Conservation (phyloP, 23 red algal species). For the Gracilaria gracilis region DNA sequence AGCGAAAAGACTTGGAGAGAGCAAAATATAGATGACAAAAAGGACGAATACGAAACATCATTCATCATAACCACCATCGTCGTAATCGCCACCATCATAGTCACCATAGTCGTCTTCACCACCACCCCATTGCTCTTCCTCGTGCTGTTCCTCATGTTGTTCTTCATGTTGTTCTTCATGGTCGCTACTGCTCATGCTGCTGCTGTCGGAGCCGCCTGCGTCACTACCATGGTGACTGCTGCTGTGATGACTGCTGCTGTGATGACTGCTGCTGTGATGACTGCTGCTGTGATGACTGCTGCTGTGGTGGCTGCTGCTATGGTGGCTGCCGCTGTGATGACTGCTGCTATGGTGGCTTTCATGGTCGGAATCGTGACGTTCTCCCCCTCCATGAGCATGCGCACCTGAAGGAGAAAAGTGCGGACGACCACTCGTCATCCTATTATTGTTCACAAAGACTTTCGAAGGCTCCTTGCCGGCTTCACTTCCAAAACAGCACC, state of each 20-base stretch:
- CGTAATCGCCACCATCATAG: conserved; percentile 8
- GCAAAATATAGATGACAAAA: neutral
- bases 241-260: neutral
- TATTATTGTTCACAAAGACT: neutral
- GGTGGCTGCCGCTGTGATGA: neutral
- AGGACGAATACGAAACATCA: neutral
- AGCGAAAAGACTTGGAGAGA: neutral
- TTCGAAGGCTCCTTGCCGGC: neutral
- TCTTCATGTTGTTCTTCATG: neutral
- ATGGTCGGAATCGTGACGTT: conserved; percentile 9
- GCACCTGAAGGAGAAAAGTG: neutral
- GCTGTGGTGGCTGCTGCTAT: conserved; percentile 7
- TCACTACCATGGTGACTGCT: neutral
- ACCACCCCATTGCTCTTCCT: neutral
- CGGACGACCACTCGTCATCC: neutral
- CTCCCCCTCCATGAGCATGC: neutral
- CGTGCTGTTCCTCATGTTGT: neutral
- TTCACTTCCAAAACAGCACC: neutral
- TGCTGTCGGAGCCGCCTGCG: neutral
- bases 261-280: conserved; percentile 9
- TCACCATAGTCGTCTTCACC: neutral
- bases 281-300: conserved; percentile 23
- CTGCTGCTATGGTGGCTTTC: neutral
- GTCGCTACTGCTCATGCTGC: conserved; percentile 1
- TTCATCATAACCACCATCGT: conserved; percentile 19